A percentile compares a stretch with the other conserved stretches of the same genome.
Evolutionary conservation across 2,329 filamentous ascomycete species (phyloP).

Genomic region (Claviceps paspali): DNA sequence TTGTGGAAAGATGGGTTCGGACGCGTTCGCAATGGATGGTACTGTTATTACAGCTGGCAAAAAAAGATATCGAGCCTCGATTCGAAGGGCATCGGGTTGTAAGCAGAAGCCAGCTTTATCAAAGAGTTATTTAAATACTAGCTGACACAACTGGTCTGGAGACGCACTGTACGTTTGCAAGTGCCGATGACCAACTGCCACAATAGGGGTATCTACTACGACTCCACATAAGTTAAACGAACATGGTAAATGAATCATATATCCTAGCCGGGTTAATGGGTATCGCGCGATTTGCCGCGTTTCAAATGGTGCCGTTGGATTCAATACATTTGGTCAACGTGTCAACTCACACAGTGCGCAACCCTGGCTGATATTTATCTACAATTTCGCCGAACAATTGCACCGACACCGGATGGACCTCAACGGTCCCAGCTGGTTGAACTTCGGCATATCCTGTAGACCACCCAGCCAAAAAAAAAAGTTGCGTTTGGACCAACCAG

Average conservation of each 20-base stretch:
- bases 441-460: slow-evolving; percentile 11
- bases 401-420: neutral
- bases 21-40: neutral
- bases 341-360: neutral
- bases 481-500: neutral
- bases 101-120: neutral
- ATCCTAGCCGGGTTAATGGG: no score
- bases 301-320: neutral
- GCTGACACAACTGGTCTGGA: no score
- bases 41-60: neutral
- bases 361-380: neutral
- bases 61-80: neutral
- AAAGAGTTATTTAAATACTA: no score
- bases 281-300: neutral
- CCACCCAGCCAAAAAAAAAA: slow-evolving; percentile 13
- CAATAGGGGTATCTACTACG: no score
- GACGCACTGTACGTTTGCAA: neutral
- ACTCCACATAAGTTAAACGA: no score
- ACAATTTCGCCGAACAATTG: neutral
- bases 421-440: slow-evolving; percentile 15
- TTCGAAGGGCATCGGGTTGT: neutral
- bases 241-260: no score
- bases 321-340: neutral
- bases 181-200: no score
- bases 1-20: neutral